phyloP scores from a whole-genome alignment of 2,329 filamentous ascomycete species.

The Plenodomus lindquistii region DNA sequence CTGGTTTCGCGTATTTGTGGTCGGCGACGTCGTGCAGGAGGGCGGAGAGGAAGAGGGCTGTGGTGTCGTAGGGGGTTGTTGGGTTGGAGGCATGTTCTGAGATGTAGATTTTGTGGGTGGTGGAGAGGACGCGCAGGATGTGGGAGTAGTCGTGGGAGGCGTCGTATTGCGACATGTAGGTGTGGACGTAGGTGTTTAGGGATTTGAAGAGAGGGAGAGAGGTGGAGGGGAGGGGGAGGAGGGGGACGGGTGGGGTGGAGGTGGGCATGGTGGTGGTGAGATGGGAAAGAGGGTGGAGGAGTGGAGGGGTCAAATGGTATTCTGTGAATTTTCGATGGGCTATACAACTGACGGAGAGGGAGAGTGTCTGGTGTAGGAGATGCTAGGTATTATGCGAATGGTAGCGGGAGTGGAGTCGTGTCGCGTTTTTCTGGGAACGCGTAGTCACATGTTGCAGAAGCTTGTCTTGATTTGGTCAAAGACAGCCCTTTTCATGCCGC shows the following conservation, averaged over 20 bases:
- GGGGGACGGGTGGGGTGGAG: not conserved
- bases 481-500: not conserved
- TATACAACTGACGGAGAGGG: too few relatives aligned
- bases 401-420: not conserved
- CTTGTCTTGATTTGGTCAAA: constrained; percentile 1
- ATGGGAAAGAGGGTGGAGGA: not conserved
- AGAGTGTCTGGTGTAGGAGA: not conserved
- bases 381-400: not conserved
- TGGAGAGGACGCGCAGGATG: constrained; percentile 76
- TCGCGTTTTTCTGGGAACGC: constrained; percentile 20
- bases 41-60: constrained; percentile 68
- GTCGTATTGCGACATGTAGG: constrained; percentile 58
- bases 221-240: constrained; percentile 18
- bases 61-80: constrained; percentile 52
- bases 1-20: constrained; percentile 69
- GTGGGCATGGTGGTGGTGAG: not conserved
- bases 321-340: too few relatives aligned
- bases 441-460: constrained; percentile 30
- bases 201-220: constrained; percentile 30
- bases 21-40: constrained; percentile 79
- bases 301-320: not conserved
- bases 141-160: constrained; percentile 87
- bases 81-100: constrained; percentile 49
- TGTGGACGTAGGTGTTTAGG: constrained; percentile 37
- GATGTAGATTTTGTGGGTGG: constrained; percentile 68